Conservation (phyloP, 2,329 filamentous ascomycete species). For the Penicillium aurantiogriseum region DNA sequence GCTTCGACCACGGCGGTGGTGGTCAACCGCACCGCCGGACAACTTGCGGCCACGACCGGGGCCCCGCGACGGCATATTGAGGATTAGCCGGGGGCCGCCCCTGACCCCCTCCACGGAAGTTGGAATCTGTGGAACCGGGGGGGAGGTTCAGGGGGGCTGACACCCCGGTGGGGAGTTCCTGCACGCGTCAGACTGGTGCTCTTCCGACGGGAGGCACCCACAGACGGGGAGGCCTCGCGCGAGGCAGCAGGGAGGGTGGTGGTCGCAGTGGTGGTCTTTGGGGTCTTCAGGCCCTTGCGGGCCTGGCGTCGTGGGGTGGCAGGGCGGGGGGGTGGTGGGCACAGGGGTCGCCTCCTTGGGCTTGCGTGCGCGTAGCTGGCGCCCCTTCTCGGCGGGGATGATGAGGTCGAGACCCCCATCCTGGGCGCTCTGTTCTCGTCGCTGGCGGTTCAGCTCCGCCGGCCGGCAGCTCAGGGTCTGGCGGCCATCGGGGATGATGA, state of each 20-base stretch:
- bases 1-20: neutral
- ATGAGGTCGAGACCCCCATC: slow-evolving; percentile 38
- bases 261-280: slow-evolving; percentile 62
- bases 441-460: slow-evolving; percentile 70
- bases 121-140: neutral
- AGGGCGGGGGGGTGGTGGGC: slow-evolving; percentile 54
- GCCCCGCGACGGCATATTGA: neutral
- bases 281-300: slow-evolving; percentile 47
- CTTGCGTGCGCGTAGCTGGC: slow-evolving; percentile 71
- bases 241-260: slow-evolving; percentile 45
- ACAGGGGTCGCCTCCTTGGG: slow-evolving; percentile 37
- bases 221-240: slow-evolving; percentile 22
- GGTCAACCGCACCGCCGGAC: neutral
- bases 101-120: neutral
- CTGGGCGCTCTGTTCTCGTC: slow-evolving; percentile 62
- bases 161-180: neutral
- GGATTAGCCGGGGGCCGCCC: neutral
- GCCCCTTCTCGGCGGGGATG: slow-evolving; percentile 51
- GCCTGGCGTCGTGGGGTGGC: slow-evolving; percentile 54
- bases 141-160: neutral
- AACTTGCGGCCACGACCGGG: neutral
- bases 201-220: slow-evolving; percentile 29
- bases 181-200: slow-evolving; percentile 17
- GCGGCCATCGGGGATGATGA: slow-evolving; percentile 74
- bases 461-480: slow-evolving; percentile 72